Evolutionary conservation across 352 stramenopile genomes (phyloP).

Genomic region (Phytophthora macrochlamydospora): DNA sequence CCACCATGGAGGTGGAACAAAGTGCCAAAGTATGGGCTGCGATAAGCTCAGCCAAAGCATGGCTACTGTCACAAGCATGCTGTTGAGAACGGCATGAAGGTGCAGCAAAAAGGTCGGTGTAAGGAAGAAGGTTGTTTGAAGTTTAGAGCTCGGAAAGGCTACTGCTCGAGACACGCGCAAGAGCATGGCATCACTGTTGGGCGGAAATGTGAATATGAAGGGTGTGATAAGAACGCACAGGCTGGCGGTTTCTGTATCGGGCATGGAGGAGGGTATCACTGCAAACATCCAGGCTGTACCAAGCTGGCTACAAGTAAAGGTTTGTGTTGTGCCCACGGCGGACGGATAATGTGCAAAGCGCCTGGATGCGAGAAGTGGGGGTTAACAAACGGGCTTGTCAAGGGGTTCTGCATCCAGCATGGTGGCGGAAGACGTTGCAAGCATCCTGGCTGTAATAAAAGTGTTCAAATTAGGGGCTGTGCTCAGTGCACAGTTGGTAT

Average conservation of each 20-base stretch:
- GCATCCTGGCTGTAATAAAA: conserved; percentile 24
- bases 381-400: conserved; percentile 16
- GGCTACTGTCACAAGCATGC: conserved; percentile 30
- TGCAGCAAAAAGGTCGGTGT: conserved; percentile 17
- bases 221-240: conserved; percentile 26
- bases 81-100: conserved; percentile 25
- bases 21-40: conserved; percentile 22
- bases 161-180: conserved; percentile 27
- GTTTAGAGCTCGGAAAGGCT: conserved; percentile 19
- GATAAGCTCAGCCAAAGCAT: conserved; percentile 20
- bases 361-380: conserved; percentile 29
- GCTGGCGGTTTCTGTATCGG: conserved; percentile 20
- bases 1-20: conserved; percentile 9
- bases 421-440: conserved; percentile 29
- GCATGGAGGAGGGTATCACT: conserved; percentile 28
- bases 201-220: conserved; percentile 26
- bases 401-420: conserved; percentile 36
- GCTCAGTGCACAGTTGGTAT: conserved; percentile 18
- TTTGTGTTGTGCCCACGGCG: conserved; percentile 23
- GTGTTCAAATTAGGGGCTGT: conserved; percentile 30
- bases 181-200: conserved; percentile 24
- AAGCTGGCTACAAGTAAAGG: conserved; percentile 27
- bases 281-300: conserved; percentile 22
- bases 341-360: conserved; percentile 29
- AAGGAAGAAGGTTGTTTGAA: conserved; percentile 29